Evolutionary conservation across 805 yeast genomes (phyloP).

Genomic region (Lipomyces yamanashiensis): DNA sequence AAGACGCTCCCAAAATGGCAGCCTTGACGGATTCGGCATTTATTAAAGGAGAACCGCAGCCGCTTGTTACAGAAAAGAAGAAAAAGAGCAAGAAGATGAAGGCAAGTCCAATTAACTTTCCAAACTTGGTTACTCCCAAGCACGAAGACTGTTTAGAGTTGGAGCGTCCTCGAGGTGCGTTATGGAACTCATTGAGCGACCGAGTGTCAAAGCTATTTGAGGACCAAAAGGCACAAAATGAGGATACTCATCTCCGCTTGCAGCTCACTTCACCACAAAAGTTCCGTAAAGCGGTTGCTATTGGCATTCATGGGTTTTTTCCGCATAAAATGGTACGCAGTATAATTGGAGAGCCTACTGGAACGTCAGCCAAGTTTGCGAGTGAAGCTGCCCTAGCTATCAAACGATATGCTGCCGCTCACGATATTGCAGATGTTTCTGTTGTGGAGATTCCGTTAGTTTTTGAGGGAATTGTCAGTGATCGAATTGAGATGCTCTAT

Average conservation of each 20-base stretch:
- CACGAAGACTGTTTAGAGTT: conserved; percentile 27
- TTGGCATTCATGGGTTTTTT: conserved; percentile 96
- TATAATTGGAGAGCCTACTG: conserved; percentile 92
- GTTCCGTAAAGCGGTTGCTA: conserved; percentile 62
- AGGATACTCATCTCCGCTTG: conserved; percentile 11
- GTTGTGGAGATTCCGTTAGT: conserved; percentile 91
- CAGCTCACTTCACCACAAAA: conserved; percentile 21
- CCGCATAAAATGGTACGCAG: conserved; percentile 87
- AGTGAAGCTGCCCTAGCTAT: conserved; percentile 85
- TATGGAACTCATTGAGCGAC: conserved; percentile 23
- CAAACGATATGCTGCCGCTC: conserved; percentile 61
- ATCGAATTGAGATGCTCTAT: conserved; percentile 81
- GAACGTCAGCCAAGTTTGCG: conserved; percentile 89
- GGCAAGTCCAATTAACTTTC: conserved; percentile 26
- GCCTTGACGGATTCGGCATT: conserved; percentile 7
- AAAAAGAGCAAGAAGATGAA: conserved; percentile 25
- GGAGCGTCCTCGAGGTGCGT: conserved; percentile 5
- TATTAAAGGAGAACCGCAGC: conserved; percentile 4
- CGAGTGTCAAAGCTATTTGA: conserved; percentile 18
- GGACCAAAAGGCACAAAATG: background rate
- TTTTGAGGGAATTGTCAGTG: conserved; percentile 87
- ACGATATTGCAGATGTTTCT: conserved; percentile 49
- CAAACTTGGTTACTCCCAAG: conserved; percentile 29
- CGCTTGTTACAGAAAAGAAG: conserved; percentile 12
- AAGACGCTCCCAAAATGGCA: conserved; percentile 26